These are phyloP conservation scores for Aspergillus sclerotialis DNA, from an alignment of 2,329 filamentous ascomycete species.

Conservation along the genomic window DNA sequence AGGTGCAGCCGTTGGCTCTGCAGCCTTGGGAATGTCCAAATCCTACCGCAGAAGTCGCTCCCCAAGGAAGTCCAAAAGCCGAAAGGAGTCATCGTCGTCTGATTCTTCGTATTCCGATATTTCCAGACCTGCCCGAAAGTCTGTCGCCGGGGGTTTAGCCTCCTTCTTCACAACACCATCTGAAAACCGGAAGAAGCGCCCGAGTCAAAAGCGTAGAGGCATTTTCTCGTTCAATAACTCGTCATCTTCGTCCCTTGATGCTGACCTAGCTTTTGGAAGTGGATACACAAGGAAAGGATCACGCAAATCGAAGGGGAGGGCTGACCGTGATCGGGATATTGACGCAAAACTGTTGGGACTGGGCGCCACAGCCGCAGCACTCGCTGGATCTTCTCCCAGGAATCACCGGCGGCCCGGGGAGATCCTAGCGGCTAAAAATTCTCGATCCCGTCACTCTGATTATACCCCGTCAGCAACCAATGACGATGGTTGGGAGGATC, in stretches of 20 bases:
- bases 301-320: constrained; percentile 19
- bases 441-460: constrained; percentile 18
- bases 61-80: constrained; percentile 21
- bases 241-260: constrained; percentile 61
- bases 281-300: constrained; percentile 42
- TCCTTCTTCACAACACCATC: constrained; percentile 59
- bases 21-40: constrained; percentile 16
- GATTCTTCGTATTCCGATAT: constrained; percentile 61
- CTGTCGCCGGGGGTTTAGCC: constrained; percentile 48
- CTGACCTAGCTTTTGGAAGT: constrained; percentile 61
- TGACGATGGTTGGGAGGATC: constrained; percentile 53
- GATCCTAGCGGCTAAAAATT: constrained; percentile 24
- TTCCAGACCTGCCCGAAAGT: constrained; percentile 47
- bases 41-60: constrained; percentile 28
- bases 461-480: constrained; percentile 22
- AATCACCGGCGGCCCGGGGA: constrained; percentile 29
- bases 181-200: constrained; percentile 46
- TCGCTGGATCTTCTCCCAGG: constrained; percentile 34
- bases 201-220: constrained; percentile 39
- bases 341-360: constrained; percentile 43
- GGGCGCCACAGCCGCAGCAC: constrained; percentile 40
- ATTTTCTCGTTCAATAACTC: constrained; percentile 56
- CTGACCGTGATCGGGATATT: constrained; percentile 26
- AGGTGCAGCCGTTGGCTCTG: constrained; percentile 30
- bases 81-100: constrained; percentile 27